Evolutionary conservation across 2,329 filamentous ascomycete species (phyloP).

Genomic region (Lachnellula cervina): DNA sequence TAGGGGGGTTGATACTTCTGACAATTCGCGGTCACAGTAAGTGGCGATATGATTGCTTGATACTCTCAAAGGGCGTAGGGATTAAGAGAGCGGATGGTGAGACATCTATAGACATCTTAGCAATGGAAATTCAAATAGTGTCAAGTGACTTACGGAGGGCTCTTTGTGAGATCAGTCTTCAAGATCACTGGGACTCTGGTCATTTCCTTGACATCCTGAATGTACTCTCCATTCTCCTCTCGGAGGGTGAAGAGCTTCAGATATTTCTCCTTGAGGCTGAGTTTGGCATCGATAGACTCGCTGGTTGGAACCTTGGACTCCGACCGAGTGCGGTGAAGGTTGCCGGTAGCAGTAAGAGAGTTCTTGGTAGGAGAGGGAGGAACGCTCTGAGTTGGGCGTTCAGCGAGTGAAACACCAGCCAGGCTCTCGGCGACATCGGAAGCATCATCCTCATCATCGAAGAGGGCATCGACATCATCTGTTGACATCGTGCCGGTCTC

Average conservation of each 20-base stretch:
- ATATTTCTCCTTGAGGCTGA: conserved; percentile 96
- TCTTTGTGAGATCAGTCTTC: conserved; percentile 98
- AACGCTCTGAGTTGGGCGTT: conserved; percentile 91
- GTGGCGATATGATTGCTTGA: neutral
- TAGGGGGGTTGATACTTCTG: neutral
- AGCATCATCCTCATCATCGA: conserved; percentile 78
- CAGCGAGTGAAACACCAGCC: conserved; percentile 81
- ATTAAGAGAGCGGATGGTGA: conserved; percentile 80
- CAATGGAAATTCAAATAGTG: conserved; percentile 4
- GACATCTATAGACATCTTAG: conserved; percentile 55
- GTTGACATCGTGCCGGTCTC: conserved; percentile 92
- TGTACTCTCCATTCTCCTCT: conserved; percentile 91
- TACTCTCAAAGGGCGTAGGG: conserved; percentile 54
- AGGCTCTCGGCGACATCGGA: conserved; percentile 88
- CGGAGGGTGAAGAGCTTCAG: conserved; percentile 81
- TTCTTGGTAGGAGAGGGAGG: conserved; percentile 84
- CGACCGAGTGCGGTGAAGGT: conserved; percentile 82
- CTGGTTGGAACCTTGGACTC: conserved; percentile 82
- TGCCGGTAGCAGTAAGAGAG: conserved; percentile 57
- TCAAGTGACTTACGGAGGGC: conserved; percentile 79
- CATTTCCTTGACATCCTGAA: conserved; percentile 98
- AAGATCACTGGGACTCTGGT: conserved; percentile 94
- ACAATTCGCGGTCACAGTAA: neutral
- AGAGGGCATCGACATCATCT: conserved; percentile 90
- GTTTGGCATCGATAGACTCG: conserved; percentile 71